Conservation (phyloP, 2,329 filamentous ascomycete species). For the Bipolaris gigantea region DNA sequence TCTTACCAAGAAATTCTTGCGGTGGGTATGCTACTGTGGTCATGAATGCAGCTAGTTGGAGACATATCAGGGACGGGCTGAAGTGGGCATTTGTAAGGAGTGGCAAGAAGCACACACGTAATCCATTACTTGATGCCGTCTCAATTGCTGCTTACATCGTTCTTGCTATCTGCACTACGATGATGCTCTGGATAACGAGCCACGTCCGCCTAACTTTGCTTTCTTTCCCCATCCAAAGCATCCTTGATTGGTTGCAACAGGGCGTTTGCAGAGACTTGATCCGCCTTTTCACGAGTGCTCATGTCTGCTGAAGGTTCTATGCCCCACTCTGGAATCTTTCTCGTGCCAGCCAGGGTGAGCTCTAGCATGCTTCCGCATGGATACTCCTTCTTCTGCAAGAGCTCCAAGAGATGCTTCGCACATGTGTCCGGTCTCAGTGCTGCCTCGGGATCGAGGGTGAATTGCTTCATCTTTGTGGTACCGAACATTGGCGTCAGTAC, state of each 20-base stretch:
- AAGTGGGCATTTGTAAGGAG: neutral
- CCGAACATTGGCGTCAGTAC: slow-evolving; percentile 35
- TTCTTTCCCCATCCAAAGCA: slow-evolving; percentile 23
- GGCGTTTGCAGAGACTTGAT: slow-evolving; percentile 16
- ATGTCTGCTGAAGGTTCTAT: slow-evolving; percentile 23
- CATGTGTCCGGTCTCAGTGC: slow-evolving; percentile 27
- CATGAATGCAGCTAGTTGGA: too few relatives aligned
- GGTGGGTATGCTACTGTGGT: too few relatives aligned
- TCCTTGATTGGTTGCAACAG: slow-evolving; percentile 28
- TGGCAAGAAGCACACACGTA: neutral
- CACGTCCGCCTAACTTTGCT: slow-evolving; percentile 11
- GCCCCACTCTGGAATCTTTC: slow-evolving; percentile 35
- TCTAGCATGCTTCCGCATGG: slow-evolving; percentile 32
- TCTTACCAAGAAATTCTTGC: too few relatives aligned
- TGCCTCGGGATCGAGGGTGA: slow-evolving; percentile 13
- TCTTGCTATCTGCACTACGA: neutral
- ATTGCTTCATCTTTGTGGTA: slow-evolving; percentile 27
- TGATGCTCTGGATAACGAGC: neutral
- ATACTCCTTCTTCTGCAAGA: slow-evolving; percentile 36
- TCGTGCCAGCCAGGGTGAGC: slow-evolving; percentile 21
- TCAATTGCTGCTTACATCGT: neutral
- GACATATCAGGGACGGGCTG: too few relatives aligned
- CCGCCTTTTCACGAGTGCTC: slow-evolving; percentile 26
- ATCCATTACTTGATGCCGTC: neutral
- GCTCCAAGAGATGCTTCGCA: slow-evolving; percentile 23